Conservation (phyloP, 2,329 filamentous ascomycete species). For the Arthrobotrys pseudoclavata region DNA sequence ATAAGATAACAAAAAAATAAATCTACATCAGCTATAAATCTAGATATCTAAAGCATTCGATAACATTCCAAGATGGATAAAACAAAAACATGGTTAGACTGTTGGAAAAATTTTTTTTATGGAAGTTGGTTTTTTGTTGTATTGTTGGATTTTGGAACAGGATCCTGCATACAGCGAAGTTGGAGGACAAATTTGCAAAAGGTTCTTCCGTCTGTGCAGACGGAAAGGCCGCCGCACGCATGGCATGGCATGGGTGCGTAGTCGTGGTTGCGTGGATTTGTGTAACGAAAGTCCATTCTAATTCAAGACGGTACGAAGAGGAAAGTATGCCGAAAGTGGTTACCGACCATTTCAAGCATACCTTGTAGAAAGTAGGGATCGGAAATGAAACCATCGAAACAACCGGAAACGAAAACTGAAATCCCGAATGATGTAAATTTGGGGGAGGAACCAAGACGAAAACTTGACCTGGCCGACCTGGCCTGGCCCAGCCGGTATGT, state of each 20-base stretch:
- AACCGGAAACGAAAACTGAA: slow-evolving; percentile 4
- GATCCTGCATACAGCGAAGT: background rate
- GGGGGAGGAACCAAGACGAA: background rate
- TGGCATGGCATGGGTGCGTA: background rate
- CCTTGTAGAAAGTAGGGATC: background rate
- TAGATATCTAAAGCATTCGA: background rate
- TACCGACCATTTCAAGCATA: background rate
- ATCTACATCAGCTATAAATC: background rate
- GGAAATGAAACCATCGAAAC: slow-evolving; percentile 5
- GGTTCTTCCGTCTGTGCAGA: slow-evolving; percentile 1
- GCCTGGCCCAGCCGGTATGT: too few relatives aligned
- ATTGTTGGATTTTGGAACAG: background rate
- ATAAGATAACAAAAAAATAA: background rate
- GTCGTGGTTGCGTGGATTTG: background rate
- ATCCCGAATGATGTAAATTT: background rate
- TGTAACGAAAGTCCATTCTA: slow-evolving; percentile 15
- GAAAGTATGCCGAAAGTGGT: slow-evolving; percentile 4
- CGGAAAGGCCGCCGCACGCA: background rate
- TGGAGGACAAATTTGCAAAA: background rate
- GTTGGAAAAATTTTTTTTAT: background rate
- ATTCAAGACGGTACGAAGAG: background rate
- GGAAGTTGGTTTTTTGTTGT: background rate
- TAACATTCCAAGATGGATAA: slow-evolving; percentile 9
- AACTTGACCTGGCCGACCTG: background rate
- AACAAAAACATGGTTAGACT: slow-evolving; percentile 19